A percentile compares a stretch with the other conserved stretches of the same genome.
These are phyloP conservation scores for Claviceps digitariae DNA, from an alignment of 2,329 filamentous ascomycete species.

Conservation along the genomic window DNA sequence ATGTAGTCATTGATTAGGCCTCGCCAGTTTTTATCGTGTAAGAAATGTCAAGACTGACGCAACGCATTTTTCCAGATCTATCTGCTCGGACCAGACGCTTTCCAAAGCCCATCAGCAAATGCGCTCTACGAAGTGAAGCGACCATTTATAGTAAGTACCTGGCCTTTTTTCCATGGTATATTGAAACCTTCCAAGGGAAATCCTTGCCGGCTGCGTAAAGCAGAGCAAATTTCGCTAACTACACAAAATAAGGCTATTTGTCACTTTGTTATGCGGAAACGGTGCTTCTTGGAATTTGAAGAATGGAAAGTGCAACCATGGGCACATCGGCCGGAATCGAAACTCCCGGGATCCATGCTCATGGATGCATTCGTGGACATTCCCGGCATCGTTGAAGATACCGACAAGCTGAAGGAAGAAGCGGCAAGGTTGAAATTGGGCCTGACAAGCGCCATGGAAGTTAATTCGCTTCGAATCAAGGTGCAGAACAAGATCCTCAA, in stretches of 20 bases:
- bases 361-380: constrained; percentile 7
- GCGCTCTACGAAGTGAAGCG: constrained; percentile 5
- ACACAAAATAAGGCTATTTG: constrained; percentile 1
- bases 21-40: too few species aligned
- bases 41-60: background rate
- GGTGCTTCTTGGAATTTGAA: constrained; percentile 3
- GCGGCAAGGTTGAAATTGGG: constrained; percentile 1
- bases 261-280: constrained; percentile 5
- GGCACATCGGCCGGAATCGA: background rate
- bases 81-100: constrained; percentile 4
- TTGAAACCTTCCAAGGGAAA: too few species aligned
- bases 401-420: constrained; percentile 1
- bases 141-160: constrained; percentile 2
- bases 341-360: constrained; percentile 4
- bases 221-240: background rate
- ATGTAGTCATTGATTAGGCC: too few species aligned
- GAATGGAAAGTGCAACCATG: constrained; percentile 5
- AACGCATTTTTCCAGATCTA: background rate
- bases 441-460: background rate
- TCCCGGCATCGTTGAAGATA: constrained; percentile 5
- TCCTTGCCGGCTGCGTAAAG: too few species aligned
- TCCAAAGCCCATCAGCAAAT: constrained; percentile 4
- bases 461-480: background rate
- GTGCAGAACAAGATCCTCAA: constrained; percentile 2
- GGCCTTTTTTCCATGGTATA: too few species aligned